Base-by-base conservation (phyloP, 768 basidiomycete species). In the Lactarius psammicola region DNA sequence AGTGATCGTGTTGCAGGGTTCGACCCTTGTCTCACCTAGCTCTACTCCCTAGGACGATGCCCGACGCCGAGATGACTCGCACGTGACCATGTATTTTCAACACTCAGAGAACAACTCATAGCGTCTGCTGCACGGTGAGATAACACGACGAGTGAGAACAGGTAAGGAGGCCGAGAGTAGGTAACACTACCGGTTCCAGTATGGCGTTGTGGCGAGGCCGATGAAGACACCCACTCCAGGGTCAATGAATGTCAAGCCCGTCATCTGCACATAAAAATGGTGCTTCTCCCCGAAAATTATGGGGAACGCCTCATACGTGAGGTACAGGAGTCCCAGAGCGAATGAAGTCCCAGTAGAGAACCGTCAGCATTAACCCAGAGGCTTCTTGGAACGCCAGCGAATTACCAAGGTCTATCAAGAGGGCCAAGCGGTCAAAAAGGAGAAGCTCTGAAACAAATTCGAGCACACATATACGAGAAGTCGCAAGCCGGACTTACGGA, bases 371-470 rank as follows among this genome's bases (percentile, higher is more conserved):
- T 46, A 34, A 56, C 34, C 56, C 36, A 17, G 40, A 26, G 49
- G 31, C 9, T 30, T n/a, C n/a, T n/a, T n/a, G n/a, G n/a, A n/a
- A 30, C 6, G 51, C 18, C 6, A 72, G 51, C 23, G 26, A 33
- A 71, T 81, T 74, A 88, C 92, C 91, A 93, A 83, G 73, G 72
- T 92, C 81, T 13, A 94, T 78, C 5, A 88, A 75, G 4, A 92
- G 79, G 0, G 87, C 87, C 90, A 94, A 94, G 26, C 82, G 80
- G 69, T 95, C 91, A 56, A 79, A 83, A 0, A 84, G 55, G 7
- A 92, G 75, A 5, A 92, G 77, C 73, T 86, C 88, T 89, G 65
- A 23, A 62, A 42, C 26, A 10, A 38, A 33, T 40, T 51, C n/a
- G 61, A 44, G 40, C 61, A 56, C 8, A 7, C 23, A n/a, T 26